phyloP scores from a whole-genome alignment of 805 yeast species.

The Candida khao-thaluensis region DNA sequence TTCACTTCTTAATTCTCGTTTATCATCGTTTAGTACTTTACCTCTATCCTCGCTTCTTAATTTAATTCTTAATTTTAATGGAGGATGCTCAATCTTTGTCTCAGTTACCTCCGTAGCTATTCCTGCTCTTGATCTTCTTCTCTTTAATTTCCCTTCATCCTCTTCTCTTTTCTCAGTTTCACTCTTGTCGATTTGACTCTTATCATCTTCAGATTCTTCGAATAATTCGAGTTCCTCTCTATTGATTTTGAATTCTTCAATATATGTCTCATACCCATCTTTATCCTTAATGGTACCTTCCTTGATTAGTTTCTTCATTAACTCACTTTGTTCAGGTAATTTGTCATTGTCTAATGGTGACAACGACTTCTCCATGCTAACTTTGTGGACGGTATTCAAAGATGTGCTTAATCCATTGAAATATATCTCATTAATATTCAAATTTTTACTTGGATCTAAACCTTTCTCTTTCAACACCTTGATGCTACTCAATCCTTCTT shows the following conservation, averaged over 20 bases:
- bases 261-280: slow-evolving; percentile 12
- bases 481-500: slow-evolving; percentile 44
- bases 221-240: slow-evolving; percentile 20
- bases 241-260: slow-evolving; percentile 11
- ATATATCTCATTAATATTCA: slow-evolving; percentile 37
- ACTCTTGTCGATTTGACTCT: slow-evolving; percentile 4
- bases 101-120: slow-evolving; percentile 8
- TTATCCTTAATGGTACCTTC: slow-evolving; percentile 29
- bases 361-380: slow-evolving; percentile 13
- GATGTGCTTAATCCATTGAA: slow-evolving; percentile 32
- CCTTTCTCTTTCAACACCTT: slow-evolving; percentile 32
- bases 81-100: slow-evolving; percentile 9
- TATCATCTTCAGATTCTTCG: slow-evolving; percentile 30
- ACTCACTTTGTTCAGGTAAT: slow-evolving; percentile 21
- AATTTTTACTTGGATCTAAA: slow-evolving; percentile 42
- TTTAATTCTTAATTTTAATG: slow-evolving; percentile 12
- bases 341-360: slow-evolving; percentile 17
- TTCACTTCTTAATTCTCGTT: slow-evolving; percentile 12
- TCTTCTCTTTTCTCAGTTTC: slow-evolving; percentile 4
- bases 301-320: slow-evolving; percentile 37
- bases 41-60: slow-evolving; percentile 13
- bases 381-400: slow-evolving; percentile 27
- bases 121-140: slow-evolving; percentile 17
- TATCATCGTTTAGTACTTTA: slow-evolving; percentile 2
- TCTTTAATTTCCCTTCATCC: slow-evolving; percentile 12